phyloP scores from a whole-genome alignment of 2,329 filamentous ascomycete genomes.

The Fusarium tanahbumbuense region DNA sequence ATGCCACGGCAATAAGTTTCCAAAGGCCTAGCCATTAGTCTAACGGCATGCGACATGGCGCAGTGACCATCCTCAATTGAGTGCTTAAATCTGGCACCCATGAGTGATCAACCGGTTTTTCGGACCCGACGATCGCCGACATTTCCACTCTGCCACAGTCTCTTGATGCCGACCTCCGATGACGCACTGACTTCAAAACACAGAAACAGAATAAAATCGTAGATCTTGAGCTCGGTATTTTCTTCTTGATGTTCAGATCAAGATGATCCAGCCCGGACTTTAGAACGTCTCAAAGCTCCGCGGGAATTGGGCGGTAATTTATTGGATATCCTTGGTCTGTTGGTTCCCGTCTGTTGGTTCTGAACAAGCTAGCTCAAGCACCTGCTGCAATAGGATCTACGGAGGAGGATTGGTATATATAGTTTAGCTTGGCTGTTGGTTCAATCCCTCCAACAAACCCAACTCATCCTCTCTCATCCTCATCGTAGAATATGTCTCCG shows the following conservation, averaged over 20 bases:
- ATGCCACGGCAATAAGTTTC: neutral
- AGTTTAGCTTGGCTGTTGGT: neutral
- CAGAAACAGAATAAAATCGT: neutral
- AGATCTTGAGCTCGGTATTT: neutral
- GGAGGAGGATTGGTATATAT: neutral
- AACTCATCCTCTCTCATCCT: neutral
- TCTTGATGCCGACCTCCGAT: neutral
- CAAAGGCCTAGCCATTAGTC: neutral
- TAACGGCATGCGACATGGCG: neutral
- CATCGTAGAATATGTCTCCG: neutral
- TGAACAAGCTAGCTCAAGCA: neutral
- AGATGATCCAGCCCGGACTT: accelerated
- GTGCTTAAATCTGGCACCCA: too few relatives aligned
- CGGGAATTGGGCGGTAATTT: neutral
- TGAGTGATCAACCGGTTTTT: too few relatives aligned
- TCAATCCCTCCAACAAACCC: accelerated
- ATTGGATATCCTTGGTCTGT: neutral
- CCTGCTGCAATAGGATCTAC: neutral
- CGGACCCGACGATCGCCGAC: too few relatives aligned
- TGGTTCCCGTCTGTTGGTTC: neutral
- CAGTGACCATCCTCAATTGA: neutral
- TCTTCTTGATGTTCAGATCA: neutral
- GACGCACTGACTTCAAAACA: neutral
- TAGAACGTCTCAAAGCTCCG: neutral
- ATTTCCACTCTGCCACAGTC: too few relatives aligned